Evolutionary conservation across 2,329 filamentous ascomycete species (phyloP).

Genomic region (Fusarium sp.): DNA sequence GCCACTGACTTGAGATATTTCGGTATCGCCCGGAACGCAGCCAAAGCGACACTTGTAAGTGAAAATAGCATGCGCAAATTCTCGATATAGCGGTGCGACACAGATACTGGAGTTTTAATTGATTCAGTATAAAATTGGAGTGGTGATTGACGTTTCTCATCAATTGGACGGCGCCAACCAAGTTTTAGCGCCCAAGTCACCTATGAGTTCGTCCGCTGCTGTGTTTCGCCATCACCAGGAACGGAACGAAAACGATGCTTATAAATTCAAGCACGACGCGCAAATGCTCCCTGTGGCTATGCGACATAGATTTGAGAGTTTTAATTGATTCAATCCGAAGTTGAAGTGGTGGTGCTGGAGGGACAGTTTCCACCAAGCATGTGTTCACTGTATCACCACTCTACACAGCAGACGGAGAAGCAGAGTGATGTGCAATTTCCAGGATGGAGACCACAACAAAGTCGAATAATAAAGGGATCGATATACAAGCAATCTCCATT

Average conservation of each 20-base stretch:
- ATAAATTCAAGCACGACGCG: accelerated
- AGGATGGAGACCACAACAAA: neutral
- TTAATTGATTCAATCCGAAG: neutral
- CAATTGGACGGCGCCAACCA: accelerated
- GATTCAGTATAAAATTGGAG: neutral
- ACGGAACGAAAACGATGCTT: neutral
- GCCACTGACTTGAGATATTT: neutral
- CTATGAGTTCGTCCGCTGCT: accelerated
- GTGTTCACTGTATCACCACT: no score
- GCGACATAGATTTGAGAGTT: neutral
- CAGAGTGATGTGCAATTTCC: neutral
- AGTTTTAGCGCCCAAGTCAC: accelerated
- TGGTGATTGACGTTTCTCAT: neutral
- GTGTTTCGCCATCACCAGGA: accelerated
- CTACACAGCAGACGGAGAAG: neutral
- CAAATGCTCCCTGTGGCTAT: accelerated
- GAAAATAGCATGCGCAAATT: neutral
- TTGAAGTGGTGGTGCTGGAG: neutral
- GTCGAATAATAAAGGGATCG: no score
- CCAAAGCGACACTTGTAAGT: neutral
- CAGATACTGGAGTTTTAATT: neutral
- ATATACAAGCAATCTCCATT: neutral
- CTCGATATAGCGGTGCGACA: neutral
- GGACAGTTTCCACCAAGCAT: neutral
- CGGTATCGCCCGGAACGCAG: neutral